Base-by-base conservation (phyloP, 1,284 basidiomycete genomes). In the Sutorius eximius region DNA sequence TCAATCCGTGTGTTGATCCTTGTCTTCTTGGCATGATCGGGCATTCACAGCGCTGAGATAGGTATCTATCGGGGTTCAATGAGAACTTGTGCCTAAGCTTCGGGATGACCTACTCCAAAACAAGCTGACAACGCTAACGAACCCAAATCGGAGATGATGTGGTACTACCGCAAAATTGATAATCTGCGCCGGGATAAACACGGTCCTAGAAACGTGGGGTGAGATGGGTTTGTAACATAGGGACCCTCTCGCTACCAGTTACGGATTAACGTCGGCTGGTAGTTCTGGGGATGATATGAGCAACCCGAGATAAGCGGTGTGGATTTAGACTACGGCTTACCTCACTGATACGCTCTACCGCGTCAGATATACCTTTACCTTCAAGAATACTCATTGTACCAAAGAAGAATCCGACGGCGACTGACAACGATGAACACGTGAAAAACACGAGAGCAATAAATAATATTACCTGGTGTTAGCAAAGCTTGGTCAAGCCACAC, bases 91-190 rank as follows among this genome's bases (percentile, higher is more conserved):
- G 59, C 56, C 57, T 68, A 48, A 63, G 33, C 45, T 30, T 34
- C 41, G 11, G 6, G 42, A 12, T 2, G n/a, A 81, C 85, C 49
- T 64, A 91, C 88, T 94, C 93, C 91, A 94, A 74, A 92, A 90
- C 51, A 95, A 77, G 56, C 86, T 88, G 51, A 95, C 90, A 15
- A 87, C 80, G 65, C 91, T 83, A 29, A 93, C 81, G 20, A 88
- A 77, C 9, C 88, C 77, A 56, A 94, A 85, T n/a, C 91, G 83
- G 52, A 93, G 76, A 63, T 93, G 91, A 5, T 80, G 81, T 0
- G 92, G 93, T 0, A 94, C 81, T 48, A 94, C 24, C 13, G 84
- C 75, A 65, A 94, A 94, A 74, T 95, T 95, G 75, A 92, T 74
- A 52, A 90, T 69, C 68, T 94, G 91, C 0, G 90, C 83, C 0